phyloP scores from a whole-genome alignment of 768 basidiomycete genomes.

The Leucogyrophana mollusca region DNA sequence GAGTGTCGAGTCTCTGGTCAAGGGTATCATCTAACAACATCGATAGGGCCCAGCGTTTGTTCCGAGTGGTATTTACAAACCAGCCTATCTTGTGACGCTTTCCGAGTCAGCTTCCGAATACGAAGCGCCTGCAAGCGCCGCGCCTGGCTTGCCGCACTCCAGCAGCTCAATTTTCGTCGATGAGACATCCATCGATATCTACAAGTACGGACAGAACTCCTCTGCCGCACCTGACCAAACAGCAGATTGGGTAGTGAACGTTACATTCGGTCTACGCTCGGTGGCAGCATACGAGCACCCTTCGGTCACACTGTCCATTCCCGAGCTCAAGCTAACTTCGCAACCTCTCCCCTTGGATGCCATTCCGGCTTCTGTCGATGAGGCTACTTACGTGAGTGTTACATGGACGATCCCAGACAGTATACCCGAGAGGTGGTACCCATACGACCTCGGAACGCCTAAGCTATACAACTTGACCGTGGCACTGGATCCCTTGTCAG shows the following conservation, averaged over 20 bases:
- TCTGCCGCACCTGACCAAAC: slow-evolving; percentile 42
- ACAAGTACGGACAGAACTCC: slow-evolving; percentile 49
- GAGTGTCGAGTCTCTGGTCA: slow-evolving; percentile 1
- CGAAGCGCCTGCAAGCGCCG: slow-evolving; percentile 22
- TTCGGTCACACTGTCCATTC: slow-evolving; percentile 41
- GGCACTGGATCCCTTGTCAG: slow-evolving; percentile 29
- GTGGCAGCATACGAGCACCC: slow-evolving; percentile 33
- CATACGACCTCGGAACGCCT: slow-evolving; percentile 53
- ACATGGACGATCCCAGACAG: slow-evolving; percentile 45
- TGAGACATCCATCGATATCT: slow-evolving; percentile 54
- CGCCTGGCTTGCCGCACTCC: slow-evolving; percentile 19
- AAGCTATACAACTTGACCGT: slow-evolving; percentile 53
- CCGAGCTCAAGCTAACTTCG: slow-evolving; percentile 45
- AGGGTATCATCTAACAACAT: background rate
- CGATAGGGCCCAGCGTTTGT: slow-evolving; percentile 55
- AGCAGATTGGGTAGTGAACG: slow-evolving; percentile 56
- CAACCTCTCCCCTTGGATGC: slow-evolving; percentile 19
- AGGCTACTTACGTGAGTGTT: slow-evolving; percentile 40
- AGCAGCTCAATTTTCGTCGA: slow-evolving; percentile 43
- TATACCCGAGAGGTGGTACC: slow-evolving; percentile 52
- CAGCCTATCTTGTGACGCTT: slow-evolving; percentile 50
- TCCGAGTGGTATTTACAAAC: slow-evolving; percentile 53
- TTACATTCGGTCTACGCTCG: slow-evolving; percentile 49
- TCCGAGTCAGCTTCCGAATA: slow-evolving; percentile 18
- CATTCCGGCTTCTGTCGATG: slow-evolving; percentile 19